Evolutionary conservation across 2,329 filamentous ascomycete species (phyloP).

Genomic region (Fusarium subtropicale): DNA sequence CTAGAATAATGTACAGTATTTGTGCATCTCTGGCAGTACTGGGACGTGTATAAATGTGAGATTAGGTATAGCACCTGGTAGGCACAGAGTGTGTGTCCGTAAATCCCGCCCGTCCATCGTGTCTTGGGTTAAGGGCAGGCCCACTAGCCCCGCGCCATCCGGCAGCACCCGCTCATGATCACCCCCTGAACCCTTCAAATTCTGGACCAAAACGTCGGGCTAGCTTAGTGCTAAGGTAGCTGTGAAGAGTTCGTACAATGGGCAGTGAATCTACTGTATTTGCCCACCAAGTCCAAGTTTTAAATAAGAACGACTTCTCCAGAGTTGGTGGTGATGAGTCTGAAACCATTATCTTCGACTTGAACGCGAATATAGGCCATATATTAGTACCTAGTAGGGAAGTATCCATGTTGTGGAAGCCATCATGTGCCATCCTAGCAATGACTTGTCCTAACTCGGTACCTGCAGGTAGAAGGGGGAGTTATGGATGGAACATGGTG

Average conservation of each 20-base stretch:
- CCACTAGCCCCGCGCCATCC: slow-evolving; percentile 43
- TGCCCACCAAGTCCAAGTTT: not conserved
- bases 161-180: slow-evolving; percentile 41
- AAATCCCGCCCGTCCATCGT: not conserved
- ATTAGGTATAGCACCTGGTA: slow-evolving; percentile 1
- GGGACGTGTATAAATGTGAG: not conserved
- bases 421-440: slow-evolving; percentile 26
- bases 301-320: not conserved
- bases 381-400: not conserved
- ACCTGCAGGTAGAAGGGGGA: slow-evolving; percentile 39
- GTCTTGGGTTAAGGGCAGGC: slow-evolving; percentile 25
- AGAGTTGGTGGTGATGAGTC: not conserved
- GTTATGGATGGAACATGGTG: slow-evolving; percentile 18
- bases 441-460: slow-evolving; percentile 40
- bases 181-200: slow-evolving; percentile 39
- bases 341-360: not conserved
- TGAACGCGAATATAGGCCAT: not conserved
- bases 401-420: slow-evolving; percentile 9
- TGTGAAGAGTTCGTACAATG: too few species aligned
- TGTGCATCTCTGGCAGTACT: slow-evolving; percentile 17
- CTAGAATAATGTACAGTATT: slow-evolving; percentile 26
- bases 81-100: not conserved
- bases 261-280: not conserved
- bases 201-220: slow-evolving; percentile 19
- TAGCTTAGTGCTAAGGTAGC: too few species aligned